Evolutionary conservation across 2,329 filamentous ascomycete genomes (phyloP).

Genomic region (Venturia oleaginea): DNA sequence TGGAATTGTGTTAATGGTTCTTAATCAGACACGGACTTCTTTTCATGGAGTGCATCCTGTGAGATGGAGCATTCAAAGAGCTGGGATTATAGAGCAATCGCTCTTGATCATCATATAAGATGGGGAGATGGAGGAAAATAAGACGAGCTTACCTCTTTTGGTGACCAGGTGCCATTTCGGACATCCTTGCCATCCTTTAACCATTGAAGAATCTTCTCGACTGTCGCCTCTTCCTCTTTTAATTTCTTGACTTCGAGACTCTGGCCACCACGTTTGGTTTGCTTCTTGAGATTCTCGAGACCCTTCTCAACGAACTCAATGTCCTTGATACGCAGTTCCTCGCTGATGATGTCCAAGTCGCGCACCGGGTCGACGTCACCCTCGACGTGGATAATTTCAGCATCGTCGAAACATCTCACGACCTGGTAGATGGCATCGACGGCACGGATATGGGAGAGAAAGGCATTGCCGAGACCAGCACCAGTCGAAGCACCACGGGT

Average conservation of each 20-base stretch:
- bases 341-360: conserved; percentile 92
- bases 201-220: conserved; percentile 78
- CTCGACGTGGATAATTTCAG: conserved; percentile 98
- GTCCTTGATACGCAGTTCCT: conserved; percentile 94
- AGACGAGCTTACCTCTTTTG: conserved; percentile 76
- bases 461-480: conserved; percentile 93
- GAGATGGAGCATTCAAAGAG: conserved; percentile 88
- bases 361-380: conserved; percentile 93
- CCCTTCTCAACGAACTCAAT: conserved; percentile 98
- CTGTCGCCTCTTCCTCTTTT: conserved; percentile 85
- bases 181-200: conserved; percentile 88
- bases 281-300: conserved; percentile 83
- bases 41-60: conserved; percentile 79
- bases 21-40: conserved; percentile 65
- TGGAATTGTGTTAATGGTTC: not conserved
- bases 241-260: conserved; percentile 97
- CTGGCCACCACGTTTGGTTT: conserved; percentile 88
- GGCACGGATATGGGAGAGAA: conserved; percentile 96
- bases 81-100: conserved; percentile 96
- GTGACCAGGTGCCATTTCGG: conserved; percentile 77
- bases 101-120: conserved; percentile 94
- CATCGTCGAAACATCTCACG: conserved; percentile 94
- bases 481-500: conserved; percentile 94
- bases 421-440: conserved; percentile 98
- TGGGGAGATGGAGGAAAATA: conserved; percentile 21